Conservation (phyloP, 306 rosid genomes). For the Styphnolobium japonicum region DNA sequence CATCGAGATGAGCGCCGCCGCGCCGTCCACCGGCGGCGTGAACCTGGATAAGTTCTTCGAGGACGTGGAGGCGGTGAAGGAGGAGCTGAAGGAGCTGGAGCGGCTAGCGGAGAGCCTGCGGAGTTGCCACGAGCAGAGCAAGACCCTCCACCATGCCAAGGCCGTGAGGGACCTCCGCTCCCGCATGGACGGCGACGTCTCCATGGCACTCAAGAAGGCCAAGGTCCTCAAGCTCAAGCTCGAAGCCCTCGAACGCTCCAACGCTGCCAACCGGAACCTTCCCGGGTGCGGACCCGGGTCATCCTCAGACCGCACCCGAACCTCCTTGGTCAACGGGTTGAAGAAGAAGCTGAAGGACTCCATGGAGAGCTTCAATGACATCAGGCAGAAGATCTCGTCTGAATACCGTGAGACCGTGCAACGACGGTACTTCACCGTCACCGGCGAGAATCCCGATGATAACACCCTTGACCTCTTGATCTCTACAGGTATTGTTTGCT, state of each 20-base stretch:
- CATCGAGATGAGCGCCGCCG: conserved; percentile 57
- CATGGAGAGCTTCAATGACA: conserved; percentile 70
- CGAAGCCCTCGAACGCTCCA: conserved; percentile 84
- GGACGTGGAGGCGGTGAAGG: conserved; percentile 77
- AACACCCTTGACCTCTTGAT: conserved; percentile 82
- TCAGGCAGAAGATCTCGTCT: conserved; percentile 63
- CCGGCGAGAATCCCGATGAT: conserved; percentile 95
- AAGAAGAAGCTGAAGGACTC: conserved; percentile 86
- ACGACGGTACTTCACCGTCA: conserved; percentile 85
- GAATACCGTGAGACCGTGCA: conserved; percentile 94
- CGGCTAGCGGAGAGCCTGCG: conserved; percentile 39
- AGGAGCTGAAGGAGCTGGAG: conserved; percentile 78
- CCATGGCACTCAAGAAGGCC: conserved; percentile 78
- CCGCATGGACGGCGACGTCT: conserved; percentile 84
- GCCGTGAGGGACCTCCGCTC: conserved; percentile 78
- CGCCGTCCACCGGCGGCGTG: conserved; percentile 32
- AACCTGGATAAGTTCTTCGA: conserved; percentile 79
- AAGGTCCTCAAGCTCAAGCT: conserved; percentile 78
- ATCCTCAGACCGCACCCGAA: conserved; percentile 86
- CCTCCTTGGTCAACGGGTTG: conserved; percentile 78
- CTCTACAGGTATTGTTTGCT: conserved; percentile 59
- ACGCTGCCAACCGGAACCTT: conserved; percentile 78
- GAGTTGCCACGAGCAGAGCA: conserved; percentile 69
- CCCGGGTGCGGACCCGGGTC: conserved; percentile 93
- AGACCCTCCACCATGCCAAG: conserved; percentile 78